Percentiles rank a stretch among this genome's conserved stretches.
Conservation (phyloP, 305 asterid genomes). For the Fraxinus floribunda region DNA sequence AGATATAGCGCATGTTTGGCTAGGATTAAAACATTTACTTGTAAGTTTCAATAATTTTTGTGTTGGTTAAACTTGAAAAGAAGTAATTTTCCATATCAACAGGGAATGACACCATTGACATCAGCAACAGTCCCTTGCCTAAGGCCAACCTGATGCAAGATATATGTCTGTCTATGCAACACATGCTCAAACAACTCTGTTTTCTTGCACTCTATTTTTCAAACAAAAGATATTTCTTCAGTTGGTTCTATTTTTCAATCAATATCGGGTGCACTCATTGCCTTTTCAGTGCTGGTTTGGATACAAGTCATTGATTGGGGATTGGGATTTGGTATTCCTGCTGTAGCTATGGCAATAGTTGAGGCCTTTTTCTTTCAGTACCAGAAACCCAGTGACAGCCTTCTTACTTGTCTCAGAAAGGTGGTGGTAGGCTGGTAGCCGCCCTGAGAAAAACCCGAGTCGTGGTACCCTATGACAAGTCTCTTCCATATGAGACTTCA, state of each 20-base stretch:
- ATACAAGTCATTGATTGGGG: constrained; percentile 74
- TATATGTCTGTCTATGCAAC: constrained; percentile 50
- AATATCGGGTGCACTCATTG: constrained; percentile 67
- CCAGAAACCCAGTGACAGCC: constrained; percentile 84
- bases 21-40: background rate
- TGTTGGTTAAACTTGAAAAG: background rate
- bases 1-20: background rate
- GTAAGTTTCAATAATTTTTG: background rate
- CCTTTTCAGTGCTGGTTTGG: constrained; percentile 68
- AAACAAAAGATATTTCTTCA: constrained; percentile 75
- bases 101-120: constrained; percentile 83
- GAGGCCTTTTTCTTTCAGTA: constrained; percentile 70
- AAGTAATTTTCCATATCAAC: constrained; percentile 6
- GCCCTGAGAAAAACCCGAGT: constrained; percentile 48
- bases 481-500: constrained; percentile 54
- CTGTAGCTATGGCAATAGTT: constrained; percentile 75
- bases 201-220: constrained; percentile 62
- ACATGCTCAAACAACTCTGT: constrained; percentile 43
- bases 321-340: constrained; percentile 85
- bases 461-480: constrained; percentile 45
- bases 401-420: constrained; percentile 58
- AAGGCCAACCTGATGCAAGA: constrained; percentile 51
- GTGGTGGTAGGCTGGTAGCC: constrained; percentile 64
- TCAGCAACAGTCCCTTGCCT: constrained; percentile 66
- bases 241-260: constrained; percentile 76